These are phyloP conservation scores for Passalora sequoiae DNA, from an alignment of 2,329 filamentous ascomycete species.

Conservation along the genomic window DNA sequence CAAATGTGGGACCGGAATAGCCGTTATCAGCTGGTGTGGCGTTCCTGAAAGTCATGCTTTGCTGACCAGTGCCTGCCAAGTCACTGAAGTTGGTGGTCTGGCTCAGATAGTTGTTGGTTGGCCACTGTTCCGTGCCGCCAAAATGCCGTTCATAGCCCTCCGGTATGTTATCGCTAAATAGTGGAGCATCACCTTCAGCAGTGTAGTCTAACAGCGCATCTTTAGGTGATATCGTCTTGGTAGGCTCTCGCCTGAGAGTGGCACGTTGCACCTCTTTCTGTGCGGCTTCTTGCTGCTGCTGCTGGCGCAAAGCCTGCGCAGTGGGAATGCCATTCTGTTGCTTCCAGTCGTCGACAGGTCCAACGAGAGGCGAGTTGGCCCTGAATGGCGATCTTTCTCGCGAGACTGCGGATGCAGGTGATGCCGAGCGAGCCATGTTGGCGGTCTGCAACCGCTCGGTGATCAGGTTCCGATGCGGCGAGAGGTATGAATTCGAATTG, in stretches of 20 bases:
- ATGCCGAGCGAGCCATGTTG: conserved; percentile 61
- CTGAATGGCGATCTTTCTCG: conserved; percentile 79
- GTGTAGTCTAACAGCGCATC: conserved; percentile 83
- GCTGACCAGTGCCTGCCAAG: conserved; percentile 39
- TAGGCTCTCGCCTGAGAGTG: conserved; percentile 36
- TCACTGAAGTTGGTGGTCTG: conserved; percentile 42
- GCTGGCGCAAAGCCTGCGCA: conserved; percentile 57
- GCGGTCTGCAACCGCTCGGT: conserved; percentile 72
- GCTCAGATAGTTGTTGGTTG: conserved; percentile 41
- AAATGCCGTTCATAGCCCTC: conserved; percentile 33
- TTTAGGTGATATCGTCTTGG: conserved; percentile 89
- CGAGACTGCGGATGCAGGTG: conserved; percentile 48
- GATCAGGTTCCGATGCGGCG: conserved; percentile 58
- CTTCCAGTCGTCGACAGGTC: conserved; percentile 42
- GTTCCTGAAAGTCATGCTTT: conserved; percentile 42
- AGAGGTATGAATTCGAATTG: conserved; percentile 46
- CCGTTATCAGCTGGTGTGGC: conserved; percentile 35
- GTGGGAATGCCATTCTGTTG: conserved; percentile 47
- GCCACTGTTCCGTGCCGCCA: conserved; percentile 37
- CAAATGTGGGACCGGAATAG: conserved; percentile 32
- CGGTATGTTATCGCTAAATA: conserved; percentile 59
- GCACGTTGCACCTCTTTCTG: conserved; percentile 37
- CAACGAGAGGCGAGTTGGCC: conserved; percentile 53
- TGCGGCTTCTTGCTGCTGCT: conserved; percentile 57
- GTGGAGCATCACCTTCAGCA: conserved; percentile 61